Percentiles rank a stretch among this genome's conserved stretches.
Conservation (phyloP, 441 rosid genomes). For the Biscutella laevigata region DNA sequence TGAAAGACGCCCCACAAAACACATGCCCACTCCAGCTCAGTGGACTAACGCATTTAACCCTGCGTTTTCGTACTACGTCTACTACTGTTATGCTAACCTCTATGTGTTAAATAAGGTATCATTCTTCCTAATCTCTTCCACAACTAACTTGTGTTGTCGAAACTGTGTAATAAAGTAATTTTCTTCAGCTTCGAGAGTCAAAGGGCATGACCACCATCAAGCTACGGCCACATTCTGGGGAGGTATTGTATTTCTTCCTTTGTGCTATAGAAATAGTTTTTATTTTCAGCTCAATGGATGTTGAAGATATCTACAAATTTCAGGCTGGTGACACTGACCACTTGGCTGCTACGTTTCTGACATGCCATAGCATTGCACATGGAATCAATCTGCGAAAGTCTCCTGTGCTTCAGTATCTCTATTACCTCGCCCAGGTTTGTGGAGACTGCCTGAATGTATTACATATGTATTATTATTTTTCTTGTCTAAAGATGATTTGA, state of each 20-base stretch:
- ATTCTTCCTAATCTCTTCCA: not conserved
- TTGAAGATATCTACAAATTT: constrained; percentile 21
- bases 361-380: constrained; percentile 87
- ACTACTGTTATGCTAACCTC: constrained; percentile 88
- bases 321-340: constrained; percentile 99
- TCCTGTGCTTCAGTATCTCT: constrained; percentile 96
- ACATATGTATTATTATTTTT: not conserved
- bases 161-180: not conserved
- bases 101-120: constrained; percentile 82
- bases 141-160: not conserved
- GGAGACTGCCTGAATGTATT: constrained; percentile 4
- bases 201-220: constrained; percentile 98
- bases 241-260: constrained; percentile 40
- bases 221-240: constrained; percentile 91
- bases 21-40: constrained; percentile 95
- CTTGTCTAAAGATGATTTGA: constrained; percentile 12
- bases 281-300: not conserved
- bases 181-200: constrained; percentile 81
- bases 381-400: constrained; percentile 95
- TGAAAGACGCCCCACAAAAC: constrained; percentile 98
- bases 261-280: not conserved
- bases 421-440: constrained; percentile 84
- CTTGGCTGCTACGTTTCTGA: constrained; percentile 95
- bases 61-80: constrained; percentile 83
- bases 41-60: constrained; percentile 98